Base-by-base conservation (phyloP, 257 asterid species). In the Perilla frutescens region DNA sequence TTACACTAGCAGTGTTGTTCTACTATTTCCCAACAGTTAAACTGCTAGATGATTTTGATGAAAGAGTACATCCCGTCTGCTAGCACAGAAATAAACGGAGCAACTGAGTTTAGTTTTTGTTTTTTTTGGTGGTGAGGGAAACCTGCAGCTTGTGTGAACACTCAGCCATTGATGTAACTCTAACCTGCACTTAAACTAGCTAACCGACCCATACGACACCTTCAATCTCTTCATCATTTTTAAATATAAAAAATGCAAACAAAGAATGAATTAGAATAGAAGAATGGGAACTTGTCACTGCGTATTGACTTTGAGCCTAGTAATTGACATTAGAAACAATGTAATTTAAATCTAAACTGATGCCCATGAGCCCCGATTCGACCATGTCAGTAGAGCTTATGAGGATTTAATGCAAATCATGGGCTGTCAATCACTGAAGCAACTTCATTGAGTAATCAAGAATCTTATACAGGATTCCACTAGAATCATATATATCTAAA, bases 171-270 rank as follows among this genome's bases (percentile, higher is more conserved):
- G 37, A 34, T 34, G 4, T 2, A 34, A 34, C 37, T 34, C 37
- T 34, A 34, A 34, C 37, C 37, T 34, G 37, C 37, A 34, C 37
- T 20, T 34, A 34, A 34, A 34, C 37, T 34, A 34, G 37, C 37
- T 34, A 2, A 34, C 37, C 37, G 1, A 34, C 37, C 1, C 37
- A 34, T 34, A 34, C 4, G 37, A 34, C 4, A 51, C 31, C 51
- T 66, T 48, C 69, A 75, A 49, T 37, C 29, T 61, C 67, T 62
- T 26, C 47, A 34, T 12, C 66, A 11, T 34, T n/a, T 9, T 7
- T 12, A 68, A 4, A 34, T 34, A 31, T 44, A 3, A 41, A 15
- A 62, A 58, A 64, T 12, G 26, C 57, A 66, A 13, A 68, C 15
- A 29, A 29, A 2, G 45, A 26, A n/a, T 14, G 69, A 54, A 15